Conservation (phyloP, 2,329 filamentous ascomycete genomes). For the Aureobasidium subglaciale region DNA sequence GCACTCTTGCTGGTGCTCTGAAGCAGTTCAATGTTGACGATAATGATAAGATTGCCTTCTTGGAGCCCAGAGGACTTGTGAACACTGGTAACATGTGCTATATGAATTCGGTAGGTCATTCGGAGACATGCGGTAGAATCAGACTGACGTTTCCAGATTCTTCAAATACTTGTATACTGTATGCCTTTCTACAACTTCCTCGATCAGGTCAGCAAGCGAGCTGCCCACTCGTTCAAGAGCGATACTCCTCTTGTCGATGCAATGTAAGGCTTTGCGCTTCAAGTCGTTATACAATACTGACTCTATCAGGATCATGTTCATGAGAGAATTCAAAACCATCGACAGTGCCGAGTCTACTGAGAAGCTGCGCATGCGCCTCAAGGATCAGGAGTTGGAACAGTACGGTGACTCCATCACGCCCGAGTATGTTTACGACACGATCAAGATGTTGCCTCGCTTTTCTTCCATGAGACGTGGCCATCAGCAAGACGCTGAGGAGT, state of each 20-base stretch:
- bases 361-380: slow-evolving; percentile 65
- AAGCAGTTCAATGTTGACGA: slow-evolving; percentile 62
- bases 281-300: slow-evolving; percentile 9
- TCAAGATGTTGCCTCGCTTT: slow-evolving; percentile 79
- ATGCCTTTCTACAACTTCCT: slow-evolving; percentile 91
- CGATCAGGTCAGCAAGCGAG: slow-evolving; percentile 75
- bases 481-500: slow-evolving; percentile 97
- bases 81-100: slow-evolving; percentile 99
- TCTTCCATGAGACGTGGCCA: slow-evolving; percentile 90
- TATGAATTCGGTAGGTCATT: slow-evolving; percentile 78
- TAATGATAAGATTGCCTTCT: slow-evolving; percentile 64
- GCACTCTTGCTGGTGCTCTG: slow-evolving; percentile 70
- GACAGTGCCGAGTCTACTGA: slow-evolving; percentile 70
- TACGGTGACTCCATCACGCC: slow-evolving; percentile 89
- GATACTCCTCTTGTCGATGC: slow-evolving; percentile 90
- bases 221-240: slow-evolving; percentile 87
- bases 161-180: slow-evolving; percentile 93
- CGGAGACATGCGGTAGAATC: background rate
- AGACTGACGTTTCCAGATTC: slow-evolving; percentile 55
- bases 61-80: slow-evolving; percentile 87
- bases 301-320: slow-evolving; percentile 74
- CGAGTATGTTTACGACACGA: slow-evolving; percentile 91
- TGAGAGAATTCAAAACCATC: slow-evolving; percentile 83
- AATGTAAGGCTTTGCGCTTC: slow-evolving; percentile 56
- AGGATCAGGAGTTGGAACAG: slow-evolving; percentile 76